A percentile compares a stretch with the other conserved stretches of the same genome.
Evolutionary conservation across 345 rosid genomes (phyloP).

Genomic region (Euclidium syriacum): DNA sequence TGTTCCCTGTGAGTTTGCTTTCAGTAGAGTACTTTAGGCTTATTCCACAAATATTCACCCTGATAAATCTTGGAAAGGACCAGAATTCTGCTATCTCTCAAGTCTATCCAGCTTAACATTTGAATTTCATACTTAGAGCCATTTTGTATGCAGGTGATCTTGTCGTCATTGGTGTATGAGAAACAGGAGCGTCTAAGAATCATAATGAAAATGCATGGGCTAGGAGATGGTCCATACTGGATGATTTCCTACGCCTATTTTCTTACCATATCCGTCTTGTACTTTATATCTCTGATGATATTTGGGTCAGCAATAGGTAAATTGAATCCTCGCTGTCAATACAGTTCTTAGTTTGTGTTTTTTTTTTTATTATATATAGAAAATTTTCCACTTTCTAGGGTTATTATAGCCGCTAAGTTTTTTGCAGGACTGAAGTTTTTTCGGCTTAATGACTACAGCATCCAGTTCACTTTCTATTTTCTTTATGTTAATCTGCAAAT

Average conservation of each 20-base stretch:
- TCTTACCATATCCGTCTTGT: conserved; percentile 54
- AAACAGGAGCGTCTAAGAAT: conserved; percentile 75
- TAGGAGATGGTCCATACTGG: conserved; percentile 98
- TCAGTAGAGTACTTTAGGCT: background rate
- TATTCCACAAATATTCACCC: background rate
- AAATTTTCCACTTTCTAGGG: background rate
- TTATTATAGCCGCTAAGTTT: conserved; percentile 11
- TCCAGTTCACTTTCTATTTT: conserved; percentile 71
- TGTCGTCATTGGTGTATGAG: conserved; percentile 79
- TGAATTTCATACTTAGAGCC: background rate
- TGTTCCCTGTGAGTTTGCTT: conserved; percentile 76
- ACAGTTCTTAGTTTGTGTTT: background rate
- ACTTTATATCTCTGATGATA: conserved; percentile 66
- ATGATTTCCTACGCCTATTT: conserved; percentile 79
- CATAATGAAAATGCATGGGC: conserved; percentile 99
- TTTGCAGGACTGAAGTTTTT: conserved; percentile 84
- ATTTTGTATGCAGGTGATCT: conserved; percentile 51
- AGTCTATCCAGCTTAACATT: background rate
- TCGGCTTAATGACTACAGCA: conserved; percentile 62
- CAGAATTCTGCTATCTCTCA: background rate
- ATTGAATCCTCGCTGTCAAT: background rate
- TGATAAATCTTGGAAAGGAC: background rate
- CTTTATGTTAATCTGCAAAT: conserved; percentile 80
- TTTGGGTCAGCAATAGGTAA: conserved; percentile 89
- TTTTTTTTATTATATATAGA: background rate